Conservation (phyloP, 176 grass and related monocot genomes). For the Triticum dicoccoides region DNA sequence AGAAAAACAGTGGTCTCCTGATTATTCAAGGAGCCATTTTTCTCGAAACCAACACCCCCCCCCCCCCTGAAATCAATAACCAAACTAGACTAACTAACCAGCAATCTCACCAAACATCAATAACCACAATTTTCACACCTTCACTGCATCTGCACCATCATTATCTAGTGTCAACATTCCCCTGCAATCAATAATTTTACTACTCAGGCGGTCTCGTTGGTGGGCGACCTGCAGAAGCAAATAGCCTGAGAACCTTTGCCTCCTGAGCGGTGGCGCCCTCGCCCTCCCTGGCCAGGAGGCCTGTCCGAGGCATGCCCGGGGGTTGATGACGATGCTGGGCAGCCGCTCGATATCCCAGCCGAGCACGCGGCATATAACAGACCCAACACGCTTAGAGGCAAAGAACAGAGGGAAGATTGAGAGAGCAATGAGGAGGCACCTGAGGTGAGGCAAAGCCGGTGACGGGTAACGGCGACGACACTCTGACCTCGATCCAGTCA, state of each 20-base stretch:
- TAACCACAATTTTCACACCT: neutral
- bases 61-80: neutral
- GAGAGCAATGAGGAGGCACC: too few species aligned
- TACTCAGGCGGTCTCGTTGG: neutral
- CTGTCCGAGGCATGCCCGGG: too few species aligned
- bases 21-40: neutral
- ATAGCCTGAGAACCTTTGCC: neutral
- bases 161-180: neutral
- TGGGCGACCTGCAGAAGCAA: neutral
- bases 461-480: too few species aligned
- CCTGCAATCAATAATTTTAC: neutral
- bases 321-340: constrained; percentile 52
- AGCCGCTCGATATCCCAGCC: constrained; percentile 47
- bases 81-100: neutral
- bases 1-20: neutral
- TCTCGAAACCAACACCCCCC: neutral
- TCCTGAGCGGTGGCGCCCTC: neutral
- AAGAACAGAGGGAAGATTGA: too few species aligned
- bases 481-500: too few species aligned
- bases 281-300: too few species aligned
- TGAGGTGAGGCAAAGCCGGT: too few species aligned
- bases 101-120: neutral
- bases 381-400: too few species aligned
- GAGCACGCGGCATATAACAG: constrained; percentile 53
- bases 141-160: neutral